Evolutionary conservation across 2,329 filamentous ascomycete species (phyloP).

Genomic region (Fusarium marasasianum): DNA sequence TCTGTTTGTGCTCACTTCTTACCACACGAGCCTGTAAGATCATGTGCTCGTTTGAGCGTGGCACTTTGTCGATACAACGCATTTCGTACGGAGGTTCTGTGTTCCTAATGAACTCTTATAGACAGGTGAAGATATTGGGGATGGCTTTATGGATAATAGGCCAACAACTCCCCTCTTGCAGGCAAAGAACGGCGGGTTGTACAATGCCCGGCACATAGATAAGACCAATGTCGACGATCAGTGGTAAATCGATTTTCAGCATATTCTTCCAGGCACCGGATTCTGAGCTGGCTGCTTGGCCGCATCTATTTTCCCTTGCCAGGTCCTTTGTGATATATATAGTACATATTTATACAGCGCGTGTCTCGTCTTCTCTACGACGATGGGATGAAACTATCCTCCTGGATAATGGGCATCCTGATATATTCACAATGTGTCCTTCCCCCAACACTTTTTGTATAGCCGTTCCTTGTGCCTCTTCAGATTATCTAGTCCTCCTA

Average conservation of each 20-base stretch:
- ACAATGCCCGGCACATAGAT: constrained; percentile 26
- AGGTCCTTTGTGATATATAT: constrained; percentile 13
- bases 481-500: constrained; percentile 69
- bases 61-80: constrained; percentile 1
- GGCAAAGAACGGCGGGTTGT: constrained; percentile 7
- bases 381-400: neutral
- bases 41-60: neutral
- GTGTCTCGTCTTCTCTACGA: neutral
- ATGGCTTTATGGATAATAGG: neutral
- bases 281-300: neutral
- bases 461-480: constrained; percentile 57
- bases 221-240: constrained; percentile 14
- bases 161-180: constrained; percentile 22
- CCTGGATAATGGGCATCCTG: neutral
- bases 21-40: neutral
- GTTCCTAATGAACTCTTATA: constrained; percentile 13
- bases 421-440: neutral
- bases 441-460: constrained; percentile 46
- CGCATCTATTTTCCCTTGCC: constrained; percentile 1
- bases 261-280: neutral
- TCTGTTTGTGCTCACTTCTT: neutral
- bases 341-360: constrained; percentile 23
- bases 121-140: neutral
- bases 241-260: neutral
- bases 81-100: neutral